Base-by-base conservation (phyloP, 345 rosid genomes). In the Toxicodendron radicans region DNA sequence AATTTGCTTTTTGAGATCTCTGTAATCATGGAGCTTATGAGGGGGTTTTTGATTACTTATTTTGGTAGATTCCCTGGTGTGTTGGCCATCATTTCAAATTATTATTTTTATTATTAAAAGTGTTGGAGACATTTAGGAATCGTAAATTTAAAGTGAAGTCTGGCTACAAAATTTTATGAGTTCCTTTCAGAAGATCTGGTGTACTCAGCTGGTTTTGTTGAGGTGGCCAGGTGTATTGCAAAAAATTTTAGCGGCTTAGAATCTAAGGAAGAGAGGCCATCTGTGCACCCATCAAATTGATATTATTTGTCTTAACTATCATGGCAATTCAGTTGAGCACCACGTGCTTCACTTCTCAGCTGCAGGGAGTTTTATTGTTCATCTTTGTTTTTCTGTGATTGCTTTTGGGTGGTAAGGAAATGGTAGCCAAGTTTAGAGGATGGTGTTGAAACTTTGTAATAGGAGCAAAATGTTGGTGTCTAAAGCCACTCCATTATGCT, bases 81-180 rank as follows among this genome's bases (percentile, higher is more conserved):
- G 8, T 38, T 38, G 6, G 38, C 38, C 38, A 35, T 35, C 38
- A 35, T 35, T 35, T 7, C 43, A 38, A 38, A 38, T 38, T 7
- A 38, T 38, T 38, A 38, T 38, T 38, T 38, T 38, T 38, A 7
- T 38, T 38, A 38, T 7, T 58, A 38, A 8, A 67, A 51, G 38
- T 30, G 59, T 21, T 7, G 38, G 46, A 49, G 24, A 17, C 10
- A 5, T 59, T 17, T 45, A 10, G 71, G 48, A 38, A 70, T 41
- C 38, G 4, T 57, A 30, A 57, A 56, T 57, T 70, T 41, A 64
- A 70, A 57, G 33, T 70, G 73, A 41, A 69, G 8, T 57, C 14
- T 57, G 57, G 73, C 38, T 16, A 57, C 53, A 41, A 18, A 70
- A 21, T 35, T 70, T 57, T 49, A 41, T 33, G 38, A 21, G 4